Conservation (phyloP, 1,139 yeast genomes). For the Lodderomyces parapsilosis region DNA sequence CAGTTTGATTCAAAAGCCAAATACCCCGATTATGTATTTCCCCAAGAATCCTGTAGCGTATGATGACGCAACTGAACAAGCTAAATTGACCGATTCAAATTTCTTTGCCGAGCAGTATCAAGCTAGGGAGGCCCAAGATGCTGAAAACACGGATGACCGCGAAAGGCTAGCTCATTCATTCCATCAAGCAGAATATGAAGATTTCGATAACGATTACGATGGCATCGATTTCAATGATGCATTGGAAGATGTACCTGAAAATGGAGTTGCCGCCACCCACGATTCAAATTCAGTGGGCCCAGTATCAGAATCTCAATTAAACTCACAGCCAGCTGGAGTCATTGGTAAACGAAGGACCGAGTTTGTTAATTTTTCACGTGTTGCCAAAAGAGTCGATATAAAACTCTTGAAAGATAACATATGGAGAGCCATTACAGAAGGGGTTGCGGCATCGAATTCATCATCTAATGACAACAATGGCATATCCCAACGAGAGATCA, state of each 20-base stretch:
- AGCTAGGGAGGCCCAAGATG: constrained; percentile 26
- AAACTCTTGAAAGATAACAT: constrained; percentile 75
- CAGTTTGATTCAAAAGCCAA: constrained; percentile 69
- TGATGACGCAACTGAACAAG: not conserved
- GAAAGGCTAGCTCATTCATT: constrained; percentile 41
- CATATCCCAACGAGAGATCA: constrained; percentile 12
- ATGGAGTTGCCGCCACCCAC: not conserved
- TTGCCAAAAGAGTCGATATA: constrained; percentile 85
- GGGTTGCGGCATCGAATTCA: constrained; percentile 12
- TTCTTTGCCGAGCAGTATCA: constrained; percentile 73
- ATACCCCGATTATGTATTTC: constrained; percentile 35
- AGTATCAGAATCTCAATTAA: not conserved
- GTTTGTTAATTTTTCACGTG: constrained; percentile 70
- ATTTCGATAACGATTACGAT: constrained; percentile 37
- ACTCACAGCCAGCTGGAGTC: constrained; percentile 17
- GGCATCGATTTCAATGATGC: constrained; percentile 50
- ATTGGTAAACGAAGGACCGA: constrained; percentile 55
- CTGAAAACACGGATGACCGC: constrained; percentile 23
- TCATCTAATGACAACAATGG: constrained; percentile 8
- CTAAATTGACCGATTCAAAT: constrained; percentile 54
- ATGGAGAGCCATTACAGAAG: constrained; percentile 59
- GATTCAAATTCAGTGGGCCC: not conserved
- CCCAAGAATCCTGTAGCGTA: constrained; percentile 14
- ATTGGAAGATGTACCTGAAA: constrained; percentile 22
- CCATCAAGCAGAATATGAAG: constrained; percentile 47